Conservation (phyloP, 495 filamentous ascomycete genomes). For the Sphaerosporella brunnea region DNA sequence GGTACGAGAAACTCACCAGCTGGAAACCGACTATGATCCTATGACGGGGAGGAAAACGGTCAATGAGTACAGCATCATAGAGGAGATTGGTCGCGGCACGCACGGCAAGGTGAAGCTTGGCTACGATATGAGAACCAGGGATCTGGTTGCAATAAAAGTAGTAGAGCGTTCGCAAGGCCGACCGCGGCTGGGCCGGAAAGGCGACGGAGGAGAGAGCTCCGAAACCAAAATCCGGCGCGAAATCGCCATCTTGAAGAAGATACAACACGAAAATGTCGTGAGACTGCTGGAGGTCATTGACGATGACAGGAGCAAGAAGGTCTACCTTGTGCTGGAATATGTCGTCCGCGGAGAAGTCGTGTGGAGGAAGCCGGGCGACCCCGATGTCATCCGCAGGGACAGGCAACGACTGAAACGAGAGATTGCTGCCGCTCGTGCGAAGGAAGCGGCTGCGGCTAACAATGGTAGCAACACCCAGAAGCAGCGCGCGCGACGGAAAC, state of each 20-base stretch:
- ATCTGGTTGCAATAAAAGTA: slow-evolving; percentile 93
- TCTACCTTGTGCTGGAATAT: slow-evolving; percentile 92
- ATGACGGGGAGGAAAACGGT: slow-evolving; percentile 84
- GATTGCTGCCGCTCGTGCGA: slow-evolving; percentile 10
- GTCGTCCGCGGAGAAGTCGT: slow-evolving; percentile 84
- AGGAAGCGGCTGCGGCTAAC: slow-evolving; percentile 8
- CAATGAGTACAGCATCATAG: slow-evolving; percentile 91
- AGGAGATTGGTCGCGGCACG: slow-evolving; percentile 85
- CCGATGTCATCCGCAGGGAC: slow-evolving; percentile 65
- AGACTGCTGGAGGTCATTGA: slow-evolving; percentile 93
- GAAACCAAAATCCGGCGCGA: slow-evolving; percentile 78
- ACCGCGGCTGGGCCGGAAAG: slow-evolving; percentile 62
- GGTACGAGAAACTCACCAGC: slow-evolving; percentile 48
- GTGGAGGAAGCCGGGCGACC: slow-evolving; percentile 72
- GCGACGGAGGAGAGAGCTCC: slow-evolving; percentile 28
- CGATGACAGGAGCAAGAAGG: slow-evolving; percentile 85
- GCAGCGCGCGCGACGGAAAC: slow-evolving; percentile 13
- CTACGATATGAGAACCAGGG: slow-evolving; percentile 53
- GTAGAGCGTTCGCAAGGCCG: slow-evolving; percentile 89
- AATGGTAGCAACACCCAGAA: slow-evolving; percentile 7
- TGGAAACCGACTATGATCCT: slow-evolving; percentile 70
- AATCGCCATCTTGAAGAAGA: slow-evolving; percentile 96
- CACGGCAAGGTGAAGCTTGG: slow-evolving; percentile 97
- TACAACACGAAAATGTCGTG: slow-evolving; percentile 86
- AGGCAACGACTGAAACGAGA: slow-evolving; percentile 39